Evolutionary conservation across 305 asterid species (phyloP).

Genomic region (Rubia tinctorum): DNA sequence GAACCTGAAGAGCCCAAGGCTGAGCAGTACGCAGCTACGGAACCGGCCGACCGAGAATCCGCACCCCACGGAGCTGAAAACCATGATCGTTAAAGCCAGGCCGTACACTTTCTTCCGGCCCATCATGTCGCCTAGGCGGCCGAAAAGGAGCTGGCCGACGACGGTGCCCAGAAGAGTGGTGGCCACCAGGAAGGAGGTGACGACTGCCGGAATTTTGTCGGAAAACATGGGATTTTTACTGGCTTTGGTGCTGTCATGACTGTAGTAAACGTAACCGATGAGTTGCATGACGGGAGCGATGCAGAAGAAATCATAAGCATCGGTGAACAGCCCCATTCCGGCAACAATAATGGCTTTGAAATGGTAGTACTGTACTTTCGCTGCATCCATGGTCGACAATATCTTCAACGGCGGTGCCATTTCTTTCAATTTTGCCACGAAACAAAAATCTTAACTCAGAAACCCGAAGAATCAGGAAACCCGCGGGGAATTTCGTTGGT

Average conservation of each 20-base stretch:
- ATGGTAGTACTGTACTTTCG: constrained; percentile 47
- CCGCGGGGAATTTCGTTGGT: not conserved
- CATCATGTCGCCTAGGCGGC: constrained; percentile 40
- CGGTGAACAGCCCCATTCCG: constrained; percentile 65
- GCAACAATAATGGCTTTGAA: constrained; percentile 51
- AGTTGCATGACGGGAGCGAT: constrained; percentile 49
- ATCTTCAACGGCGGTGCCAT: constrained; percentile 27
- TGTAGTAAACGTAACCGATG: constrained; percentile 39
- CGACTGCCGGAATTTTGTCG: constrained; percentile 24
- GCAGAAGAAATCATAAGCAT: constrained; percentile 21
- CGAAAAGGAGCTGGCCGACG: constrained; percentile 42
- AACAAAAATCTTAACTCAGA: not conserved
- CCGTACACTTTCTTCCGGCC: constrained; percentile 58
- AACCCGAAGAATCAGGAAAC: not conserved
- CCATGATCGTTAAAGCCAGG: constrained; percentile 38
- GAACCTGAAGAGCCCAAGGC: constrained; percentile 40
- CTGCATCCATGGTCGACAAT: constrained; percentile 40
- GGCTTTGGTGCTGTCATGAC: not conserved
- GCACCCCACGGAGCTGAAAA: constrained; percentile 40
- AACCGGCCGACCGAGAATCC: constrained; percentile 43
- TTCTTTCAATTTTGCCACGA: not conserved
- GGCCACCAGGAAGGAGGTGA: constrained; percentile 32
- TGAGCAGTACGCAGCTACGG: constrained; percentile 34
- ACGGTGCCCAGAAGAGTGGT: constrained; percentile 43
- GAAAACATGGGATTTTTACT: not conserved